These are phyloP conservation scores for Lippia alba DNA, from an alignment of 305 asterid species.

Conservation along the genomic window DNA sequence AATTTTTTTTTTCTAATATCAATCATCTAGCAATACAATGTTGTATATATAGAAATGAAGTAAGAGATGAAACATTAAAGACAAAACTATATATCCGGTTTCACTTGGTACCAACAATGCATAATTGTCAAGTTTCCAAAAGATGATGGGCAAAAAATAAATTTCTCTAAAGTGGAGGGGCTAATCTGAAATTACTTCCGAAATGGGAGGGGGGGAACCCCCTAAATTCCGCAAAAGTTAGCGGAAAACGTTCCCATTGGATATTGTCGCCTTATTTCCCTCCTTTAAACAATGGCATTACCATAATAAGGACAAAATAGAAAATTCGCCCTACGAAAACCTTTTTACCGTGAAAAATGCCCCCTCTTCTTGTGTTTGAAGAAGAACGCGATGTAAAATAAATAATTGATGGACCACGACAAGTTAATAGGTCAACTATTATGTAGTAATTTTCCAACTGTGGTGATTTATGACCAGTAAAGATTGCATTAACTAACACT, in stretches of 20 bases:
- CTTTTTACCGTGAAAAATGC: slow-evolving; percentile 11
- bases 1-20: too few species aligned
- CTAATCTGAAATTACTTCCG: neutral
- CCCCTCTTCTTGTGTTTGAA: neutral
- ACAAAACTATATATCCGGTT: neutral
- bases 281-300: slow-evolving; percentile 37
- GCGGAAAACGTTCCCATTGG: slow-evolving; percentile 33
- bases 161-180: slow-evolving; percentile 9
- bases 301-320: slow-evolving; percentile 36
- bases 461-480: slow-evolving; percentile 21
- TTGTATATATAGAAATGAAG: too few species aligned
- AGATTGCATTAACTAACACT: slow-evolving; percentile 17
- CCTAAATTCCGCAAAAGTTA: slow-evolving; percentile 47
- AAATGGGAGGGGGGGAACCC: slow-evolving; percentile 19
- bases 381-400: neutral
- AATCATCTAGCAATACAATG: too few species aligned
- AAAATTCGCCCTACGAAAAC: slow-evolving; percentile 26
- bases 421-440: slow-evolving; percentile 32
- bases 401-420: slow-evolving; percentile 31
- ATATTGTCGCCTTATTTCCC: slow-evolving; percentile 32
- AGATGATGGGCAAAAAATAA: slow-evolving; percentile 22
- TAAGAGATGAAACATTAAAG: too few species aligned
- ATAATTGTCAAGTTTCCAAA: slow-evolving; percentile 17
- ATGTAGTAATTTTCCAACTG: slow-evolving; percentile 29
- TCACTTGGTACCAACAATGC: neutral